Evolutionary conservation across 352 stramenopile species (phyloP).

Genomic region (Phytophthora capsici): DNA sequence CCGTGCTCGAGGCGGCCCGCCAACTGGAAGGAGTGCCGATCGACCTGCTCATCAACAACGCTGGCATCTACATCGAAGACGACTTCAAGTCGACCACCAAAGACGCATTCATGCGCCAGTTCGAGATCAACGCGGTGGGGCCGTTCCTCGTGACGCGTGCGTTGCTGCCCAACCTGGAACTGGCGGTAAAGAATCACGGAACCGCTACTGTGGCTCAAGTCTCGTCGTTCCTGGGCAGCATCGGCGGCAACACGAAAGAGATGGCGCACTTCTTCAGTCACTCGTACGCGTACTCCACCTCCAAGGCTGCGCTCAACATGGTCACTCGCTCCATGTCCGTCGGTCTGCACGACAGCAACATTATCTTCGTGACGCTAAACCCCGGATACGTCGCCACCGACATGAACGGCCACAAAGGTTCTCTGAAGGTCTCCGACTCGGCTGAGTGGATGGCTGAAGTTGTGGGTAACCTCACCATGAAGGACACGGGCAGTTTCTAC

Average conservation of each 20-base stretch:
- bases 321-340: constrained; percentile 46
- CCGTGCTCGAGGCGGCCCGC: constrained; percentile 38
- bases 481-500: constrained; percentile 40
- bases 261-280: constrained; percentile 28
- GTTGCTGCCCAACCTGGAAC: constrained; percentile 49
- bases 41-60: constrained; percentile 71
- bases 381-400: constrained; percentile 49
- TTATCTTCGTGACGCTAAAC: constrained; percentile 36
- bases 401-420: constrained; percentile 32
- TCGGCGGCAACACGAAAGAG: constrained; percentile 42
- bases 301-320: constrained; percentile 74
- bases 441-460: constrained; percentile 34
- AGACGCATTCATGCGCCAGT: constrained; percentile 49
- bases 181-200: constrained; percentile 35
- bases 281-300: constrained; percentile 52
- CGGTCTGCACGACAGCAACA: constrained; percentile 43
- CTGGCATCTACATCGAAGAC: constrained; percentile 37
- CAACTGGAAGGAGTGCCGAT: constrained; percentile 48
- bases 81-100: constrained; percentile 41
- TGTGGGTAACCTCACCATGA: constrained; percentile 16
- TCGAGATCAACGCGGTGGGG: constrained; percentile 61
- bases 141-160: constrained; percentile 57
- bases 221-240: constrained; percentile 52
- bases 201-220: constrained; percentile 46
- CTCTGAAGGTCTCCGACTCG: constrained; percentile 22